Evolutionary conservation across 176 grass and related monocot species (phyloP), one percentile per base, ranked within the genome.

Genomic region (Pharus latifolius): DNA sequence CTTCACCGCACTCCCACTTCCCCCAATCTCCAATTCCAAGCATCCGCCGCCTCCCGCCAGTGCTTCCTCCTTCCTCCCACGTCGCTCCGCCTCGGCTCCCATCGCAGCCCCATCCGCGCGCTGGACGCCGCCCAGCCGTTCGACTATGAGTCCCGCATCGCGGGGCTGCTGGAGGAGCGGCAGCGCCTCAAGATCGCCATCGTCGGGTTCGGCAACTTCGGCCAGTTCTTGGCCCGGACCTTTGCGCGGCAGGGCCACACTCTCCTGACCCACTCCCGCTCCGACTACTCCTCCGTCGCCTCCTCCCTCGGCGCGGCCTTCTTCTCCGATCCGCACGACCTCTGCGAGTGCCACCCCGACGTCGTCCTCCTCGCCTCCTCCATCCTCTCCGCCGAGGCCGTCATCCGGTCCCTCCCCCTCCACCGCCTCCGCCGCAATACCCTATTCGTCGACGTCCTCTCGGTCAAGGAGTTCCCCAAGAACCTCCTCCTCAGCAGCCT

Each of bases 381-480:
- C 70, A 91, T 96, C 77, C 82, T 96, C 44, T 96, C 92, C 28
- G 67, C 92, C 7, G 85, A 88, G 62, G 75, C 68, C 78, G 88
- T 96, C 71, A 85, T 96, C 50, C 84, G 71, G 55, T 66, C 78
- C 49, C 79, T 96, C 49, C 92, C 88, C 44, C 58, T 96, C 0
- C 92, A 96, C 70, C 87, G 92, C 17, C 85, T 96, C 67, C 88
- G 88, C 56, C 87, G 92, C 65, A 88, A 74, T 71, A 96, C 92
- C 7, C 88, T 96, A 54, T 96, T 96, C 62, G 88, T 79, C 7
- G 92, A 96, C 73, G 92, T 96, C 10, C 88, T 96, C 16, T 96
- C 92, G 48, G 92, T 96, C 35, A 96, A 96, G 78, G 92, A 96
- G 85, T 96, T 91, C 60, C 88, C 92, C 60, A 88, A 67, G 82